These are phyloP conservation scores for Scenedesmus sp. DNA, from an alignment of 163 green algal species.

Conservation along the genomic window DNA sequence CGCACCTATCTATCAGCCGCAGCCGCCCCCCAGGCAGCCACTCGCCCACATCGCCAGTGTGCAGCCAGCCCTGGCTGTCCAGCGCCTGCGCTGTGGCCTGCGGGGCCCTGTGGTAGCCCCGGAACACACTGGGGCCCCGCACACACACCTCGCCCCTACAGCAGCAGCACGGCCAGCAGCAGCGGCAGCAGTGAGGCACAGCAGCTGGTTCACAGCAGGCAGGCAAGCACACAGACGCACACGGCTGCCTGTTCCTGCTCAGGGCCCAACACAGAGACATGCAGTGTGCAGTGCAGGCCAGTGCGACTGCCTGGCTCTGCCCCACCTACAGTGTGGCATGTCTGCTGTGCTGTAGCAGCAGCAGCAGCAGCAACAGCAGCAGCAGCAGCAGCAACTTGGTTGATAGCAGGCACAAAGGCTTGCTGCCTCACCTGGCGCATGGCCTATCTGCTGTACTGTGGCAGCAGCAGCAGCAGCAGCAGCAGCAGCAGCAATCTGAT, in stretches of 20 bases:
- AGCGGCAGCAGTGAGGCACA: background rate
- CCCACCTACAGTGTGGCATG: no score
- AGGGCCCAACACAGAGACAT: no score
- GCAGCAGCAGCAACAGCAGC: no score
- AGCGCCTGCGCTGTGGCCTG: constrained; percentile 84
- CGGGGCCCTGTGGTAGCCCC: constrained; percentile 96
- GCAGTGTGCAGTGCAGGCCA: no score
- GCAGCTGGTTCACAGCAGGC: no score
- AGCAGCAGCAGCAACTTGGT: background rate
- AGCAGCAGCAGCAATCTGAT: background rate
- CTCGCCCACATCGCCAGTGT: constrained; percentile 96
- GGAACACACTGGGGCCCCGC: constrained; percentile 91
- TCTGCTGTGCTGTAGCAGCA: no score
- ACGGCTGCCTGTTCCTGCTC: no score
- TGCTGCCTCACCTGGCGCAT: background rate
- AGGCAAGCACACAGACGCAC: no score
- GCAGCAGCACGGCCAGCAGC: background rate
- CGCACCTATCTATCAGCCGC: constrained; percentile 94
- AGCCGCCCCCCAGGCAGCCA: constrained; percentile 92
- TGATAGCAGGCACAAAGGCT: background rate
- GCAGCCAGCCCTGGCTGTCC: constrained; percentile 94
- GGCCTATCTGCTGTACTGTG: background rate
- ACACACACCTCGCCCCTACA: constrained; percentile 94
- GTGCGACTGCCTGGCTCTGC: no score
- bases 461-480: background rate